Base-by-base conservation (phyloP, 805 yeast genomes). In the Ogataea kodamae region DNA sequence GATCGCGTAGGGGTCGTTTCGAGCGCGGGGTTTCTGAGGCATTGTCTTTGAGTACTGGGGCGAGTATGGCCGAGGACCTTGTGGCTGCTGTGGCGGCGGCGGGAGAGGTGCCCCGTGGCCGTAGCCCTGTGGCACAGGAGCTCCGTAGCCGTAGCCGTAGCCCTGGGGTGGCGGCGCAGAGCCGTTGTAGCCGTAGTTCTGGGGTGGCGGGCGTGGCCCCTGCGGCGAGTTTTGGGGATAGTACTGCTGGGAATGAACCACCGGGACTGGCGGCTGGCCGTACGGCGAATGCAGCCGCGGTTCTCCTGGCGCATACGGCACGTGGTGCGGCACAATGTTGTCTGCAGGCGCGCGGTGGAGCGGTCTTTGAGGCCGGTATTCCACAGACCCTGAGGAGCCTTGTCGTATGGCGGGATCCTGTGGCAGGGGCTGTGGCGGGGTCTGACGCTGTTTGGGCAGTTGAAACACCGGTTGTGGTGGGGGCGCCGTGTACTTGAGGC, bases 271-370 rank as follows among this genome's bases (percentile, higher is more conserved):
- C 16, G 29, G 29, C 3, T 19, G 21, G 6, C 29, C 29, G 25
- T 42, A 43, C 6, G 45, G 43, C 11, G 44, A 39, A 25, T 40
- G 43, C 18, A 45, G 39, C 27, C 37, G 48, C 18, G 39, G 40
- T 4, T 23, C 25, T 12, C 34, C 22, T 1, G 28, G 22, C 10
- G 33, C 44, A 29, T 48, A 42, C 5, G 41, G 26, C 21, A 38
- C 47, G 24, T 46, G 41, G 30, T 53, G 54, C 6, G 49, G 17
- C 3, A 41, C 43, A 17, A 53, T 49, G 32, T 52, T 50, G 33
- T 52, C 44, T 6, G 49, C 37, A 10, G 59, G 57, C 14, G 59
- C 55, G 9, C 56, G 39, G 28, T 34, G 46, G 16, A 21, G 28
- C 17, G 50, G 46, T 45, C 56, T 43, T 1, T 20, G 11, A n/a